Evolutionary conservation across 306 rosid genomes (phyloP).

Genomic region (Hippophae gyantsensis): DNA sequence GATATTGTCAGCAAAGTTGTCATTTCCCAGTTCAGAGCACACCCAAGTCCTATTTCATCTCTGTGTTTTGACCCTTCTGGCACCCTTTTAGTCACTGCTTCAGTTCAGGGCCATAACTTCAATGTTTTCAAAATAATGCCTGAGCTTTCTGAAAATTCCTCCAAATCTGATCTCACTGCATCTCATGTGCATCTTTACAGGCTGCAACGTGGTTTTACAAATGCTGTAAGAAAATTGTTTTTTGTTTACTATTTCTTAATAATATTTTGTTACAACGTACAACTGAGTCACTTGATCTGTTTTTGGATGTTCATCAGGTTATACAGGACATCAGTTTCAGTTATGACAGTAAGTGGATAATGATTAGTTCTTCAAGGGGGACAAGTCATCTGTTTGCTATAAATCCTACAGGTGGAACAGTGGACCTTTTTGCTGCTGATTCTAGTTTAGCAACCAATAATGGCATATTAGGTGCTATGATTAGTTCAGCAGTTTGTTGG

Average conservation of each 20-base stretch:
- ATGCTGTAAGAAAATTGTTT: slow-evolving; percentile 56
- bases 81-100: slow-evolving; percentile 80
- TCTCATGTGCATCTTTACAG: slow-evolving; percentile 70
- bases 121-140: slow-evolving; percentile 86
- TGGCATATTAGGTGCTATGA: slow-evolving; percentile 28
- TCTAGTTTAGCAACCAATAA: slow-evolving; percentile 29
- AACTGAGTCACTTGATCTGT: slow-evolving; percentile 6
- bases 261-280: background rate
- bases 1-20: slow-evolving; percentile 67
- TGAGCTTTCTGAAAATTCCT: slow-evolving; percentile 26
- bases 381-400: slow-evolving; percentile 89
- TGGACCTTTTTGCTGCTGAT: slow-evolving; percentile 45
- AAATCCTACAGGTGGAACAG: slow-evolving; percentile 79
- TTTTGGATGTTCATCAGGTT: slow-evolving; percentile 42
- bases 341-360: slow-evolving; percentile 90
- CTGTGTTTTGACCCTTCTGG: slow-evolving; percentile 92
- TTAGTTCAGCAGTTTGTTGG: slow-evolving; percentile 32
- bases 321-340: slow-evolving; percentile 96
- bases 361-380: slow-evolving; percentile 97
- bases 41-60: slow-evolving; percentile 88
- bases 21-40: slow-evolving; percentile 79
- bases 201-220: slow-evolving; percentile 88
- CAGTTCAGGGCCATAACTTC: slow-evolving; percentile 88
- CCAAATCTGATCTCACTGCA: slow-evolving; percentile 35
- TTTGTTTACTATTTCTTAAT: slow-evolving; percentile 1